phyloP scores from a whole-genome alignment of 1,284 basidiomycete genomes.

The Heterobasidion irregulare region DNA sequence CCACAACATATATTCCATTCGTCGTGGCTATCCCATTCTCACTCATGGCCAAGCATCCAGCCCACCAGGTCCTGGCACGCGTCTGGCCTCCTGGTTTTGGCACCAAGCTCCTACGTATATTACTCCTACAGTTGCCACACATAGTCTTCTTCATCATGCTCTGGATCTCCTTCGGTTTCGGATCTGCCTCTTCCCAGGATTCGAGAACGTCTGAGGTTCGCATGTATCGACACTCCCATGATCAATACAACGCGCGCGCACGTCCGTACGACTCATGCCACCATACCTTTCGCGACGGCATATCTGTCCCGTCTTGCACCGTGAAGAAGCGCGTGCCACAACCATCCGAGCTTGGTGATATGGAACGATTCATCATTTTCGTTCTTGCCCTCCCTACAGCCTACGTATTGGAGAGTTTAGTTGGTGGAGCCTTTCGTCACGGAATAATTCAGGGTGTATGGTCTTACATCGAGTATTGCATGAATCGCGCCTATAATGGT shows the following conservation, averaged over 20 bases:
- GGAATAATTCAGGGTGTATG: neutral
- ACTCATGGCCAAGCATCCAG: neutral
- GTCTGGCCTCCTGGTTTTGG: neutral
- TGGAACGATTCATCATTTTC: neutral
- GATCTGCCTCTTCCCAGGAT: neutral
- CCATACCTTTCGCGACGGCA: too few relatives aligned
- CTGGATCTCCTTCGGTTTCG: neutral
- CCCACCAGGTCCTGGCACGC: neutral
- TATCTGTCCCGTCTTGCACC: too few relatives aligned
- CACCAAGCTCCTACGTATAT: neutral
- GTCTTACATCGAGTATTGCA: neutral
- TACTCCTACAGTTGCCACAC: neutral
- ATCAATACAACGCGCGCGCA: too few relatives aligned
- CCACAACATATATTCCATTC: neutral
- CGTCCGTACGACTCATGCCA: too few relatives aligned
- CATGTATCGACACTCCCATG: too few relatives aligned
- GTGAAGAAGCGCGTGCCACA: too few relatives aligned
- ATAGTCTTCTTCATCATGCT: neutral
- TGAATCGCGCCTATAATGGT: neutral
- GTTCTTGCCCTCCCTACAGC: neutral
- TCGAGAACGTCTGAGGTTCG: neutral
- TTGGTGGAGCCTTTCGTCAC: neutral
- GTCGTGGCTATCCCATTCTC: neutral
- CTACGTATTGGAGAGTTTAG: neutral
- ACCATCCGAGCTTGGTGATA: neutral